Base-by-base conservation (phyloP, 208 protist genomes). In the Strigomonas oncopelti region DNA sequence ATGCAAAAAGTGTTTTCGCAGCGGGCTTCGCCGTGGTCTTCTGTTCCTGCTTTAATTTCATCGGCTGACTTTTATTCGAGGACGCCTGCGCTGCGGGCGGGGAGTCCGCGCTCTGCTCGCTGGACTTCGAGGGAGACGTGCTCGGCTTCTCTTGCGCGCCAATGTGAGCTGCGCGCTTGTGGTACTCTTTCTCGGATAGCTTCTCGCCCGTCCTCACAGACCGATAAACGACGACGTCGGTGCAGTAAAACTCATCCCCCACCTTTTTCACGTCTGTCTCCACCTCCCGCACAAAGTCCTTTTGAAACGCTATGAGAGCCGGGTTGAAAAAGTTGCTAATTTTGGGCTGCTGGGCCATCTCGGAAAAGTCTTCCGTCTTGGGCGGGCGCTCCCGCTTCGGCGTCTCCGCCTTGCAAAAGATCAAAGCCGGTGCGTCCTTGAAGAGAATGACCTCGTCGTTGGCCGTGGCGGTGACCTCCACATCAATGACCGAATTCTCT, bases 401-500 rank as follows among this genome's bases (percentile, higher is more conserved):
- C 24, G 63, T 52, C 65, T 58, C 52, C 46, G 77, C 55, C 7
- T 70, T 68, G 18, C 69, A 69, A 73, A 95, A 93, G 8, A 83
- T 78, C 34, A 92, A 70, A 20, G 87, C 87, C 29, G 85, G 73
- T 0, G 84, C 78, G 70, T 92, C 78, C 62, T 95, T 85, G 72
- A 81, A 92, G 24, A 95, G 42, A 53, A 93, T 78, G 36, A 95
- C 80, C 5, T 93, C 90, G 62, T 95, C 90, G 56, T 91, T 90
- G 16, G 72, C 72, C 24, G 27, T 42, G 22, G 67, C 55, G 11
- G 71, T 73, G 31, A 83, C 61, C 54, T 60, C 69, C 25, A 88
- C 73, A 58, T 90, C 80, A 38, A 90, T 58, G 38, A 60, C 32
- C 8, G 74, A 71, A 25, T 52, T 16, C 11, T 73, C 71, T 7